Evolutionary conservation across 768 basidiomycete species (phyloP), one percentile per base, ranked within the genome.

Genomic region (Rhodotorula toruloides): DNA sequence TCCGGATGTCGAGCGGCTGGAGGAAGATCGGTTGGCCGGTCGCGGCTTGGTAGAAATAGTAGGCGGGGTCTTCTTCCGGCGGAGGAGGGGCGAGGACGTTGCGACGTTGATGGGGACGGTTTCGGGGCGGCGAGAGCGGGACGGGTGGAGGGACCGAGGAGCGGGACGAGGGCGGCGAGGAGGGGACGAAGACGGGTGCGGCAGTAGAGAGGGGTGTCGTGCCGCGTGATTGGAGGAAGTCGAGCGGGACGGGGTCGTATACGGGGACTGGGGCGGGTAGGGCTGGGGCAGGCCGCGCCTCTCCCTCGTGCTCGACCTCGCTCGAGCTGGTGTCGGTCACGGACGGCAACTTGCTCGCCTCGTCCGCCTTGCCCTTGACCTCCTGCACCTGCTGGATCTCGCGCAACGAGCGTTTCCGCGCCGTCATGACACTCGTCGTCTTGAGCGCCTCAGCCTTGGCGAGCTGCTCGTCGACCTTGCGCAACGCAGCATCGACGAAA

Each of bases 21-120:
- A 99, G 84, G 81, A 89, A 99, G 72, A 96, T 82, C 16, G 91
- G 88, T 62, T 89, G 81, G 19, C 96, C 96, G 3, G 90, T 89
- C 1, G 90, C 85, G 25, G 91, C 88, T 77, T 98, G 96, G 77
- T 98, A 99, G 78, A 88, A 99, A 76, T 88, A 92, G 79, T 94
- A 99, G 87, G 22, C 61, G 11, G 31, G 39, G 89, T 88, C 25
- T 27, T 42, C 34, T 36, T 12, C 21, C 31, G 43, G 16, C 16
- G 87, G 89, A 5, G 90, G 89, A 4, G 88, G 89, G 1, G 89
- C 88, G 73, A 91, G 91, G 71, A 91, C 77, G 75, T 91, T 91
- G 63, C 85, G 83, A 36, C 65, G 57, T 29, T 68, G 73, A 31
- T 56, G 57, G 12, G 54, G 65, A 36, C 46, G 46, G 34, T 56